Base-by-base conservation (phyloP, 345 rosid genomes). In the Turnera subulata region DNA sequence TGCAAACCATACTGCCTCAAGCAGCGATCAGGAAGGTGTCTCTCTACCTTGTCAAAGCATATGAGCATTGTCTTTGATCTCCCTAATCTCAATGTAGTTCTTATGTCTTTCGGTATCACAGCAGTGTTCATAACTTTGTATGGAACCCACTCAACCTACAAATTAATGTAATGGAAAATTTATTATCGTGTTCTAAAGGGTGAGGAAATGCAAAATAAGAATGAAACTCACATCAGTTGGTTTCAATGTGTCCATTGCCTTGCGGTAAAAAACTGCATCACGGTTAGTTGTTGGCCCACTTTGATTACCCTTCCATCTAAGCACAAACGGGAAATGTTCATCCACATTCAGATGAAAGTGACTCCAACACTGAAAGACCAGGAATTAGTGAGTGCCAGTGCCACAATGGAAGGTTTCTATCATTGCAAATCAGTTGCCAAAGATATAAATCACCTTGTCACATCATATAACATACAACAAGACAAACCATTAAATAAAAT, bases 21-120 rank as follows among this genome's bases (percentile, higher is more conserved):
- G 68, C 95, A 87, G 56, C 98, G 97, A 76, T 89, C 87, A 61
- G 98, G 96, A 6, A 92, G 89, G 71, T 92, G 98, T 65, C 98
- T 86, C 78, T 92, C 98, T 15, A 96, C 96, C 89, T 92, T 92
- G 74, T 88, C 98, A 59, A 88, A 92, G 67, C 96, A 92, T 65
- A 92, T 81, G 64, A 92, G 77, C 96, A 86, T 92, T 19, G 98
- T 84, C 74, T 80, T 88, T 11, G 98, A 86, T 78, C 96, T 86
- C 65, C 96, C 95, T 65, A 92, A 64, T 74, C 72, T 71, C 71
- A 92, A 68, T 52, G 78, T 74, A 56, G 46, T 69, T 73, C 70
- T 77, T 11, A 86, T 83, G 55, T 75, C 72, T 56, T 81, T 85
- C 1, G 96, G 95, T 74, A 89, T 83, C 16, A 62, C 80, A 55